phyloP scores from a whole-genome alignment of 768 basidiomycete genomes.

The Tricholoma sp. region DNA sequence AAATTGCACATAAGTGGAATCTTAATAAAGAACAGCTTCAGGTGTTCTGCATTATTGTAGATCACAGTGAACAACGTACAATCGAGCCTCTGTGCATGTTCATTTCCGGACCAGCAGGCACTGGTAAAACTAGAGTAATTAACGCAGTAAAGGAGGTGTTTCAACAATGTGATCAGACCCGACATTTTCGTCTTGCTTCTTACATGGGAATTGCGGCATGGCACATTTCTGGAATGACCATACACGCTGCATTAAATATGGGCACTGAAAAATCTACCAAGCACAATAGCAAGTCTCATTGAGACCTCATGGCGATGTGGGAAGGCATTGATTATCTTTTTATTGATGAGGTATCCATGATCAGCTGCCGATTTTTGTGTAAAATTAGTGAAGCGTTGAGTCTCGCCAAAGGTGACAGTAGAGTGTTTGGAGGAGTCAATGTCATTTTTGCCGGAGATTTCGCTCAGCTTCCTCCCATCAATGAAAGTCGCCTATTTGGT shows the following conservation, averaged over 20 bases:
- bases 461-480: conserved; percentile 21
- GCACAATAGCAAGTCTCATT: neutral
- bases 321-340: conserved; percentile 27
- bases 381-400: conserved; percentile 5
- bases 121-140: conserved; percentile 38
- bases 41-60: conserved; percentile 27
- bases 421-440: conserved; percentile 25
- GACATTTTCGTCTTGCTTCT: conserved; percentile 24
- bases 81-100: conserved; percentile 27
- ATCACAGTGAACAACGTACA: conserved; percentile 16
- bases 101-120: conserved; percentile 34
- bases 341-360: conserved; percentile 20
- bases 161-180: conserved; percentile 7
- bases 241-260: conserved; percentile 29
- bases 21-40: conserved; percentile 29
- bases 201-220: conserved; percentile 36
- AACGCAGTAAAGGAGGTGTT: conserved; percentile 30
- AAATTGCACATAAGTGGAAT: conserved; percentile 19
- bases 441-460: conserved; percentile 32
- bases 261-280: conserved; percentile 2
- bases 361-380: conserved; percentile 7
- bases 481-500: too few relatives aligned
- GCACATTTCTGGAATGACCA: conserved; percentile 33
- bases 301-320: conserved; percentile 19
- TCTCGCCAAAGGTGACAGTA: conserved; percentile 7